Conservation (phyloP, 2,329 filamentous ascomycete genomes). For the Colletotrichum sp. region DNA sequence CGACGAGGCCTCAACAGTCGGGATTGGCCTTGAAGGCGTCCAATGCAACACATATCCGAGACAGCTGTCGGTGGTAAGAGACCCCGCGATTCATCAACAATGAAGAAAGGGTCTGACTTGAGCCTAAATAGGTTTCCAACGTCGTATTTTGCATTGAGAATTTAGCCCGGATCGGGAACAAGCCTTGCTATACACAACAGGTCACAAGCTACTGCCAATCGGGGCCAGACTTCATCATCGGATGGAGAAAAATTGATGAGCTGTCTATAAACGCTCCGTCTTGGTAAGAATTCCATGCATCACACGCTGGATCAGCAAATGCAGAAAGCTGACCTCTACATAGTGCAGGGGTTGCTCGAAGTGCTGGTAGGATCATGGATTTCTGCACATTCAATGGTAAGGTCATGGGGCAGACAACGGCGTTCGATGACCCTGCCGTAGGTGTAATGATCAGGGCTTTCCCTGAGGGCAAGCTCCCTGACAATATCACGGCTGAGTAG, state of each 20-base stretch:
- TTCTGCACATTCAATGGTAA: neutral
- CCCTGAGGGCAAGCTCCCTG: neutral
- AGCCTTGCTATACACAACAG: neutral
- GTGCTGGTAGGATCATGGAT: neutral
- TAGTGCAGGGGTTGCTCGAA: neutral
- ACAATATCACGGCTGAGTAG: neutral
- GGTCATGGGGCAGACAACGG: neutral
- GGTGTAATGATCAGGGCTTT: conserved; percentile 3
- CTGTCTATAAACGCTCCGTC: neutral
- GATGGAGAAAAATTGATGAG: neutral
- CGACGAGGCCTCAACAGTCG: neutral
- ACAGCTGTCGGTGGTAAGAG: neutral
- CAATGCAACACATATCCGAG: neutral
- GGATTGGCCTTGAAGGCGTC: neutral
- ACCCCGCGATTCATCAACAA: neutral
- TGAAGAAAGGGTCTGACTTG: neutral
- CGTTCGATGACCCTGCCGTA: neutral
- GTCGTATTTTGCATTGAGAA: neutral
- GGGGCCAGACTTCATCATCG: neutral
- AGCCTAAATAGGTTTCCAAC: neutral
- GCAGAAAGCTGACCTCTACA: neutral
- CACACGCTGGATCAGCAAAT: neutral
- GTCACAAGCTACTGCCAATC: neutral
- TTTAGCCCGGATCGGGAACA: neutral
- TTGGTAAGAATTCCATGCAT: neutral